Base-by-base conservation (phyloP, 768 basidiomycete species). In the Mycena indigotica region DNA sequence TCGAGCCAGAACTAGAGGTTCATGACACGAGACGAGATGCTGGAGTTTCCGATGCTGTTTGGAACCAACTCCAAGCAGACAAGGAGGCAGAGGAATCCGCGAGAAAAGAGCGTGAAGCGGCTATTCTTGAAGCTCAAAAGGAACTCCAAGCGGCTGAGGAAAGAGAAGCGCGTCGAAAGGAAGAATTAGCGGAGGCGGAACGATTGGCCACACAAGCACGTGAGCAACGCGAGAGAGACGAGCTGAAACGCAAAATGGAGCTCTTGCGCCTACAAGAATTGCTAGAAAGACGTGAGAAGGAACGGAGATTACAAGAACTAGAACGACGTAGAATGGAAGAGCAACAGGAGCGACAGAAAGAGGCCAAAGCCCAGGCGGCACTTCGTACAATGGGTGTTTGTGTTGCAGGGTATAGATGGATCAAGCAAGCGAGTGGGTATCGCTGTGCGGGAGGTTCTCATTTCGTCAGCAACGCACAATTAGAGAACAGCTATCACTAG, bases 331-430 rank as follows among this genome's bases (percentile, higher is more conserved):
- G 62, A 45, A 64, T 63, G 55, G 66, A 53, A 13, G 53, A 51
- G 29, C 61, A 65, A 53, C 56, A 66, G 55, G 69, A 57, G 58
- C 65, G 58, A 63, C 64, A 56, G 56, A 66, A 78, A 56, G 85
- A 86, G 55, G 75, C 65, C 4, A 67, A 69, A 61, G 74, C 70
- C 3, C 85, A 80, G 67, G 57, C 52, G 28, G 78, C 71, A 52
- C 61, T 84, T 16, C 69, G 75, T 1, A 24, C 52, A 1, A 78
- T 85, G 72, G 86, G 86, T 0, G 67, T 79, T 2, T 87, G 86
- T 60, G 65, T 67, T 3, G 69, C 60, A 21, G 83, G 82, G 1
- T 84, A 61, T 55, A 63, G 19, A 8, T 84, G 82, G 84, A 73
- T 78, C 49, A 72, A 67, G 46, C 71, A 75, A 52, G 2, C 12